These are phyloP conservation scores for Cladosporium oxysporum DNA, from an alignment of 2,329 filamentous ascomycete species.

Conservation along the genomic window DNA sequence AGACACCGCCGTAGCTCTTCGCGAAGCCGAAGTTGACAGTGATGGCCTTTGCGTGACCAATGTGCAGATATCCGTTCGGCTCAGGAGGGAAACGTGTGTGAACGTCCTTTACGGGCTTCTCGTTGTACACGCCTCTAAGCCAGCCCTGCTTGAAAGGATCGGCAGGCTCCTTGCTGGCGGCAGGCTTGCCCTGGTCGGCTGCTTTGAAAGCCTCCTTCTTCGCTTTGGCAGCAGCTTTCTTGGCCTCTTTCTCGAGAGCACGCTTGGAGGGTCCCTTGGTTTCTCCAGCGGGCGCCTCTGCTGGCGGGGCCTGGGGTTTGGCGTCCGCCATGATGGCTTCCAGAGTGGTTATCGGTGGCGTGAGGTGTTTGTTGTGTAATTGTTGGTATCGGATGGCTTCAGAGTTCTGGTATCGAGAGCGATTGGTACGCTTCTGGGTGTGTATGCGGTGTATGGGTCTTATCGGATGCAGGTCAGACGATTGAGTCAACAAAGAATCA, in stretches of 20 bases:
- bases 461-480: neutral
- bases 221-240: conserved; percentile 51
- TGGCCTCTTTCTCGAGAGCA: conserved; percentile 51
- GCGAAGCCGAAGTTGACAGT: conserved; percentile 97
- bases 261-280: conserved; percentile 47
- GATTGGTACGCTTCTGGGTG: neutral
- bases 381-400: neutral
- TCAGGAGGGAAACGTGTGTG: conserved; percentile 54
- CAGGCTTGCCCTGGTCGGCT: conserved; percentile 28
- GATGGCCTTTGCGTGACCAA: conserved; percentile 94
- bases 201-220: conserved; percentile 45
- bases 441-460: neutral
- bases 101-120: conserved; percentile 50
- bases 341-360: neutral
- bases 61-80: conserved; percentile 91
- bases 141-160: conserved; percentile 53
- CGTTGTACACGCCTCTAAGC: conserved; percentile 52
- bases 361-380: neutral
- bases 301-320: conserved; percentile 21
- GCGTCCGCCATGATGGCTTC: conserved; percentile 34
- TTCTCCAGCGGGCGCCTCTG: conserved; percentile 25
- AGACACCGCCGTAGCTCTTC: conserved; percentile 74
- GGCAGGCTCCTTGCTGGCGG: conserved; percentile 42
- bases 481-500: conserved; percentile 17
- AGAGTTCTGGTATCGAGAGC: neutral